A percentile compares a stretch with the other conserved stretches of the same genome.
These are phyloP conservation scores for Phytophthora sansomeana DNA, from an alignment of 352 stramenopile species.

Conservation along the genomic window DNA sequence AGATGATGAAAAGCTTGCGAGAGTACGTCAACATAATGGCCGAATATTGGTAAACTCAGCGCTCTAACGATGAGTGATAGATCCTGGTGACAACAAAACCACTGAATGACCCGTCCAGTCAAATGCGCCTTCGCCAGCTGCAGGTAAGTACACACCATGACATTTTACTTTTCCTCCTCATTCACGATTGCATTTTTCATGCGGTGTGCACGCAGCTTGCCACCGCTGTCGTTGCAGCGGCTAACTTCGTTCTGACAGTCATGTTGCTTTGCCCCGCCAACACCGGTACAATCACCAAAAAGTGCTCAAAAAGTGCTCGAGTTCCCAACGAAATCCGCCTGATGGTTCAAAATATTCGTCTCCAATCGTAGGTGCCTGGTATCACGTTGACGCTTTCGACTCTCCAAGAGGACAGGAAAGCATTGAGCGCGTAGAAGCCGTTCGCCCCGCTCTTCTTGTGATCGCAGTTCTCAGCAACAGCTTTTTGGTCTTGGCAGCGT, in stretches of 20 bases:
- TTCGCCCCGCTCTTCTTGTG: slow-evolving; percentile 40
- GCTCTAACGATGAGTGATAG: not conserved
- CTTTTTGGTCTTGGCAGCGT: slow-evolving; percentile 36
- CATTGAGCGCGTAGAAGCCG: slow-evolving; percentile 39
- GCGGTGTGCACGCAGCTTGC: slow-evolving; percentile 9
- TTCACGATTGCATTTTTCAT: not conserved
- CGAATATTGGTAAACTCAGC: not conserved
- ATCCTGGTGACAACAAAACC: slow-evolving; percentile 59
- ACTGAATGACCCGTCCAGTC: slow-evolving; percentile 39
- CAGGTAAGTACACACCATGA: slow-evolving; percentile 24
- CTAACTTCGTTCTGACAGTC: slow-evolving; percentile 37
- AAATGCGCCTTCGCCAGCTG: slow-evolving; percentile 44
- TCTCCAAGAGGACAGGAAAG: slow-evolving; percentile 34
- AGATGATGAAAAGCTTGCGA: slow-evolving; percentile 27
- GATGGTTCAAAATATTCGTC: not conserved
- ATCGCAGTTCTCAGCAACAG: slow-evolving; percentile 43
- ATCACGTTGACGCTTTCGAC: slow-evolving; percentile 47
- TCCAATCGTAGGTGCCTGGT: slow-evolving; percentile 54
- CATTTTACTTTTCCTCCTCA: not conserved
- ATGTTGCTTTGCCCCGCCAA: slow-evolving; percentile 38
- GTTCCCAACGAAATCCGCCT: not conserved
- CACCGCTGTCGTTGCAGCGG: slow-evolving; percentile 12
- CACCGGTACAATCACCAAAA: slow-evolving; percentile 26
- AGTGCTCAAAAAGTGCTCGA: not conserved
- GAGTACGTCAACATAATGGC: slow-evolving; percentile 10